phyloP scores from a whole-genome alignment of 148 eudicot species.

The Fagopyrum homotropicum region DNA sequence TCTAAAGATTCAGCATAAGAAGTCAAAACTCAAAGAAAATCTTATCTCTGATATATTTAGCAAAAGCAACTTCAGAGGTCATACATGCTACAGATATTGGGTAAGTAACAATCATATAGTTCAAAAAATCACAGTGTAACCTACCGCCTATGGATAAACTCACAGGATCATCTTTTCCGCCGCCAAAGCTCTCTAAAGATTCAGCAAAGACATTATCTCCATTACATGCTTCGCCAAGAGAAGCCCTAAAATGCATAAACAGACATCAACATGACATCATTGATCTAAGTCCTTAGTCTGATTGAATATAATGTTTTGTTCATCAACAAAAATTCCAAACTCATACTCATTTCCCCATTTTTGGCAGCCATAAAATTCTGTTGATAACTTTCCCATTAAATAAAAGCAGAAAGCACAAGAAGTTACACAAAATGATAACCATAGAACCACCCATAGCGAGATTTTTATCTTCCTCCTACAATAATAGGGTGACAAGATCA shows the following conservation, averaged over 20 bases:
- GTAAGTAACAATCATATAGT: conserved; percentile 1
- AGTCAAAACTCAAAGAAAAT: no score
- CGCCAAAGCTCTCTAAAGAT: conserved; percentile 77
- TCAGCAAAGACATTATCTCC: conserved; percentile 74
- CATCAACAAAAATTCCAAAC: neutral
- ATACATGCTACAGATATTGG: neutral
- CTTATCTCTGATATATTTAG: neutral
- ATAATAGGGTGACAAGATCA: neutral
- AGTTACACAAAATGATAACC: neutral
- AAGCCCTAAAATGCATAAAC: conserved; percentile 40
- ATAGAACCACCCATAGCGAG: neutral
- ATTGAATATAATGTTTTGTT: neutral
- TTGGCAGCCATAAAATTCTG: neutral
- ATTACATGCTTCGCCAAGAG: conserved; percentile 69
- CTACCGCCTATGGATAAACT: conserved; percentile 94
- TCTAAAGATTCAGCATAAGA: neutral
- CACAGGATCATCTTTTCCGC: conserved; percentile 87
- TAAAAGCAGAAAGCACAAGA: neutral
- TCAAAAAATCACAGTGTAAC: conserved; percentile 6
- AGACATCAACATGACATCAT: neutral
- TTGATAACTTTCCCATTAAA: neutral
- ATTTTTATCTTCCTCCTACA: neutral
- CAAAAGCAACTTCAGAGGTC: neutral
- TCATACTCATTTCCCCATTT: neutral
- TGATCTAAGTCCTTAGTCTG: neutral